Evolutionary conservation across 331 rosid species (phyloP).

Genomic region (Rhamnella rubrinervis): DNA sequence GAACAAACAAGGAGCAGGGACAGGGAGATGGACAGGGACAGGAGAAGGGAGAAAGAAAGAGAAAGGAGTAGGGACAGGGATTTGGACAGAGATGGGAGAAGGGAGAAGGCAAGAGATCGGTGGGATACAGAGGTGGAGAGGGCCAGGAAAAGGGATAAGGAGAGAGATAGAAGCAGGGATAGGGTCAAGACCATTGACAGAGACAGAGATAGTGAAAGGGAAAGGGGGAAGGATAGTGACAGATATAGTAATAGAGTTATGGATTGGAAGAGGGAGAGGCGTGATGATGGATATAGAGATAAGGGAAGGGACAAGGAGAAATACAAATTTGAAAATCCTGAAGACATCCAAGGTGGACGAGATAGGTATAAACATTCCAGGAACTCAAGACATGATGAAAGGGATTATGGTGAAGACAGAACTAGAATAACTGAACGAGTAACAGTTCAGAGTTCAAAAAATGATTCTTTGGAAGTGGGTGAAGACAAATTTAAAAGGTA

Average conservation of each 20-base stretch:
- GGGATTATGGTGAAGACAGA: conserved; percentile 37
- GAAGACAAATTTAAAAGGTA: conserved; percentile 47
- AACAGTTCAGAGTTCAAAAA: conserved; percentile 31
- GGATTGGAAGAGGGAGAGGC: conserved; percentile 40
- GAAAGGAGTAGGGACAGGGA: conserved; percentile 26
- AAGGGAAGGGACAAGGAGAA: conserved; percentile 48
- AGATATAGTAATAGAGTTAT: conserved; percentile 29
- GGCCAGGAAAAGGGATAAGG: conserved; percentile 44
- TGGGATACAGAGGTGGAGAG: conserved; percentile 36
- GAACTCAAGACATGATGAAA: conserved; percentile 52
- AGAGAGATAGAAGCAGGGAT: conserved; percentile 46
- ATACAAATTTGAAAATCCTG: conserved; percentile 36
- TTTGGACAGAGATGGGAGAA: conserved; percentile 39
- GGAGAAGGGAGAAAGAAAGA: conserved; percentile 41
- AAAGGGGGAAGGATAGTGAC: conserved; percentile 45
- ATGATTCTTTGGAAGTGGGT: conserved; percentile 27
- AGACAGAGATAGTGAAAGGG: conserved; percentile 49
- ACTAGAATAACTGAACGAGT: conserved; percentile 30
- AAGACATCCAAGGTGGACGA: conserved; percentile 25
- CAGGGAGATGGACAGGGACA: conserved; percentile 52
- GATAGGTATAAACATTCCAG: conserved; percentile 44
- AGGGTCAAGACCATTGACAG: conserved; percentile 49
- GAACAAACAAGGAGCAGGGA: conserved; percentile 35
- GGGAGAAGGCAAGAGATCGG: conserved; percentile 41
- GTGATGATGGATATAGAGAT: conserved; percentile 50